Evolutionary conservation across 345 rosid species (phyloP).

Genomic region (Acer campestre): DNA sequence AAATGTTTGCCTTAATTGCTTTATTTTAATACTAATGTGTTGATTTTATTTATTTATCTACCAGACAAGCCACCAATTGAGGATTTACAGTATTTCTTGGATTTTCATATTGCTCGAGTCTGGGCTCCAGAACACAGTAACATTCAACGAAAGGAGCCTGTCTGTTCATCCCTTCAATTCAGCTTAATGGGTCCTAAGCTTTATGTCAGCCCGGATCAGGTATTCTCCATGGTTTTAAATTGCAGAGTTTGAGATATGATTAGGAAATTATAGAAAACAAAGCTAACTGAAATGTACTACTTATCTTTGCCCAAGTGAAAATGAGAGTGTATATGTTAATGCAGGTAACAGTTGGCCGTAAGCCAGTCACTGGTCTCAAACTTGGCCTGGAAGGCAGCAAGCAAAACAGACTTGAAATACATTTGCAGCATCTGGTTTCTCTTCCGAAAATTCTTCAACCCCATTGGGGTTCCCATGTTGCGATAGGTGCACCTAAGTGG

Average conservation of each 20-base stretch:
- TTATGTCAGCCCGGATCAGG: conserved; percentile 92
- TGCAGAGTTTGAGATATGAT: neutral
- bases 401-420: conserved; percentile 84
- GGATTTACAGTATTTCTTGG: conserved; percentile 94
- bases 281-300: neutral
- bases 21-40: conserved; percentile 1
- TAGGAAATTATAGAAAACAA: neutral
- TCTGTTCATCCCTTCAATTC: conserved; percentile 86
- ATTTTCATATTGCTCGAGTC: conserved; percentile 79
- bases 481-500: conserved; percentile 98
- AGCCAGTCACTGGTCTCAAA: conserved; percentile 92
- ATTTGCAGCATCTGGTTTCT: conserved; percentile 91
- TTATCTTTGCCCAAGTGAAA: neutral
- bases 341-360: conserved; percentile 97
- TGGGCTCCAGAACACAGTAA: conserved; percentile 97
- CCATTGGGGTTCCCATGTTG: conserved; percentile 93
- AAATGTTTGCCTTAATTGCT: neutral
- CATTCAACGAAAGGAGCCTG: conserved; percentile 90
- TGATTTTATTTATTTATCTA: conserved; percentile 18
- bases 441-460: conserved; percentile 96
- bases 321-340: conserved; percentile 1
- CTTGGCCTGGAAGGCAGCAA: conserved; percentile 86
- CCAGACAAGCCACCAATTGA: conserved; percentile 96
- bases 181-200: conserved; percentile 99
- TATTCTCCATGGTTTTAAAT: conserved; percentile 18